These are phyloP conservation scores for Hemerocallis citrina DNA, from an alignment of 106 monocot species.

Conservation along the genomic window DNA sequence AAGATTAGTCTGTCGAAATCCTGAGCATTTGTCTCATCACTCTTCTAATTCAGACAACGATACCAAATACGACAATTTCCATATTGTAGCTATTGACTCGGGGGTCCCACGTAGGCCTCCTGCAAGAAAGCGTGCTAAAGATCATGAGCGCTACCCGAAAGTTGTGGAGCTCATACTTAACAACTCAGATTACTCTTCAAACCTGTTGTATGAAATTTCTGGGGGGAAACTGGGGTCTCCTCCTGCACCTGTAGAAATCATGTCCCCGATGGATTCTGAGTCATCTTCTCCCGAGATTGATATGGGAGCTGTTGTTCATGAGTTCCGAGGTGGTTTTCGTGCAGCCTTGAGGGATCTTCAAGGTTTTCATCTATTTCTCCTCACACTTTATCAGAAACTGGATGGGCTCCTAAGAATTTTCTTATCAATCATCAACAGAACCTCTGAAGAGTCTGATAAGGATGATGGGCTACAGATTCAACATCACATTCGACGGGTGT, in stretches of 20 bases:
- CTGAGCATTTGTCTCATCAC: constrained; percentile 14
- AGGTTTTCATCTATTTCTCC: constrained; percentile 75
- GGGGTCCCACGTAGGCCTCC: constrained; percentile 89
- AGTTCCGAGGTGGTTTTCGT: constrained; percentile 74
- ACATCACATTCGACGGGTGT: constrained; percentile 14
- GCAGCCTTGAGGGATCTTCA: constrained; percentile 75
- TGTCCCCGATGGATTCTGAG: constrained; percentile 7
- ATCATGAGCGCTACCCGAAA: constrained; percentile 75
- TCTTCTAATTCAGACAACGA: constrained; percentile 12
- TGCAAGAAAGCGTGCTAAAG: constrained; percentile 67
- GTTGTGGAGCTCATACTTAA: constrained; percentile 84
- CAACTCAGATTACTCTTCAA: constrained; percentile 48
- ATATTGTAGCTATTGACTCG: constrained; percentile 80
- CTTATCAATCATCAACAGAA: constrained; percentile 52
- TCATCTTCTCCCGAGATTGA: constrained; percentile 30
- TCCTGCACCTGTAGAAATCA: constrained; percentile 30
- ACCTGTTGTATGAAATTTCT: constrained; percentile 71
- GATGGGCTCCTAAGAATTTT: constrained; percentile 65
- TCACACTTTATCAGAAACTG: constrained; percentile 78
- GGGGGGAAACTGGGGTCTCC: constrained; percentile 61
- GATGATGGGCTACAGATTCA: constrained; percentile 46
- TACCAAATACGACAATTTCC: constrained; percentile 19
- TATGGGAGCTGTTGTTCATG: constrained; percentile 41
- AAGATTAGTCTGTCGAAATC: constrained; percentile 9
- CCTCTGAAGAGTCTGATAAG: constrained; percentile 49